Percentiles rank a stretch among this genome's conserved stretches.
These are phyloP conservation scores for Ophiostoma sp. DNA, from an alignment of 2,329 filamentous ascomycete species.

Conservation along the genomic window DNA sequence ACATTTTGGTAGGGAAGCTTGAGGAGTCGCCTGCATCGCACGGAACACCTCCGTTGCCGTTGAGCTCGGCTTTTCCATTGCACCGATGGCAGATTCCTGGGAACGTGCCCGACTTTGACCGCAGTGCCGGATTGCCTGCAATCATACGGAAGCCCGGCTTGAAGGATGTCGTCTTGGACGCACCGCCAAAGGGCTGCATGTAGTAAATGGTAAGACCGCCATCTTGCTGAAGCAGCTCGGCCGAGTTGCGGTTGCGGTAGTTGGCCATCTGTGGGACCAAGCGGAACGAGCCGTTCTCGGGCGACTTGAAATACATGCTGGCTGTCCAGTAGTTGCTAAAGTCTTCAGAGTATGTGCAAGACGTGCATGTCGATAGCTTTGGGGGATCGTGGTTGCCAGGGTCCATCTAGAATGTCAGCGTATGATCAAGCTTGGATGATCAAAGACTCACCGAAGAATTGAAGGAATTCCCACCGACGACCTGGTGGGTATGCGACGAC, in stretches of 20 bases:
- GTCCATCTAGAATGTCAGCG: not conserved
- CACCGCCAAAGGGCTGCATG: not conserved
- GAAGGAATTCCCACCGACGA: too few species aligned
- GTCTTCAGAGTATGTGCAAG: constrained; percentile 34
- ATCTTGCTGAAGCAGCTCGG: not conserved
- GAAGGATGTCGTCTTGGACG: not conserved
- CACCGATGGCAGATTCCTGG: not conserved
- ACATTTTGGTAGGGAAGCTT: not conserved
- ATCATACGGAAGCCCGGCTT: not conserved
- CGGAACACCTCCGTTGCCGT: not conserved
- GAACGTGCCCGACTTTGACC: not conserved
- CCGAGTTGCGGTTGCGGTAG: constrained; percentile 21
- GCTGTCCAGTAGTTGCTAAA: constrained; percentile 36
- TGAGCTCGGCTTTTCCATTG: not conserved
- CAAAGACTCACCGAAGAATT: not conserved
- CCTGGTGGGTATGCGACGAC: too few species aligned
- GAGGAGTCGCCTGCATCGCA: not conserved
- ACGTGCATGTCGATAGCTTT: constrained; percentile 31
- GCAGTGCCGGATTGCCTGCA: not conserved
- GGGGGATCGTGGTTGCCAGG: not conserved
- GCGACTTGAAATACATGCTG: constrained; percentile 29
- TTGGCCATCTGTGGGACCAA: constrained; percentile 32
- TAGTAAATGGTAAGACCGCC: not conserved
- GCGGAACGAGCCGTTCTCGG: constrained; percentile 23
- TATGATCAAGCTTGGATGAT: not conserved